phyloP scores from a whole-genome alignment of 2,329 filamentous ascomycete species.

The Delphinella strobiligena region DNA sequence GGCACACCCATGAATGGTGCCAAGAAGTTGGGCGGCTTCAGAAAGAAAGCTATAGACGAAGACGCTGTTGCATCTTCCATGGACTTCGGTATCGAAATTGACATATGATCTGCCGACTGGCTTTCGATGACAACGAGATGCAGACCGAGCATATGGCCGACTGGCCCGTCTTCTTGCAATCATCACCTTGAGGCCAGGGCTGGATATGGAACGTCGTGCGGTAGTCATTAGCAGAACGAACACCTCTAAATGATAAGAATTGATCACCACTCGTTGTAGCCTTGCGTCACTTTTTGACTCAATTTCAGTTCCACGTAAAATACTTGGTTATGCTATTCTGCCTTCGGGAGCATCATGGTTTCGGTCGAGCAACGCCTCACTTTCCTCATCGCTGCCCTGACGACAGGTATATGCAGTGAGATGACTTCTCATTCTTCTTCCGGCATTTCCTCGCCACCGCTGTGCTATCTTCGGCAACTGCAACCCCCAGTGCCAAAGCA shows the following conservation, averaged over 20 bases:
- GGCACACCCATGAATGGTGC: constrained; percentile 23
- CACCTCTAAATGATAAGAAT: no score
- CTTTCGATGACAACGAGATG: neutral
- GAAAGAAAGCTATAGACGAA: constrained; percentile 70
- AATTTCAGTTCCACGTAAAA: no score
- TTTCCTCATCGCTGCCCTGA: neutral
- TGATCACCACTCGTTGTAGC: no score
- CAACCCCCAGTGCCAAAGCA: constrained; percentile 66
- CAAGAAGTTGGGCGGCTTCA: constrained; percentile 40
- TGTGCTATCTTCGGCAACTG: constrained; percentile 4
- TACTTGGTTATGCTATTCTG: neutral
- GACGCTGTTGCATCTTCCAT: constrained; percentile 72
- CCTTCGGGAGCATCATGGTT: neutral
- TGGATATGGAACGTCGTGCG: no score
- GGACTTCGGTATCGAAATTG: constrained; percentile 86
- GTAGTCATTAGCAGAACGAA: no score
- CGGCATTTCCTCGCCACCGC: neutral
- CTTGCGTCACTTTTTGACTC: no score
- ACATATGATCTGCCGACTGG: constrained; percentile 45
- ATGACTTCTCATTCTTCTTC: constrained; percentile 1
- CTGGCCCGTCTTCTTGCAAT: no score
- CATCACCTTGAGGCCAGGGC: no score
- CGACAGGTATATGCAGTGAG: constrained; percentile 2
- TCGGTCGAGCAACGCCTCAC: neutral
- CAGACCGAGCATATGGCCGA: no score